Percentiles rank a stretch among this genome's conserved stretches.
Evolutionary conservation across 2,329 filamentous ascomycete genomes (phyloP).

Genomic region (Tolypocladium ophioglossoides): DNA sequence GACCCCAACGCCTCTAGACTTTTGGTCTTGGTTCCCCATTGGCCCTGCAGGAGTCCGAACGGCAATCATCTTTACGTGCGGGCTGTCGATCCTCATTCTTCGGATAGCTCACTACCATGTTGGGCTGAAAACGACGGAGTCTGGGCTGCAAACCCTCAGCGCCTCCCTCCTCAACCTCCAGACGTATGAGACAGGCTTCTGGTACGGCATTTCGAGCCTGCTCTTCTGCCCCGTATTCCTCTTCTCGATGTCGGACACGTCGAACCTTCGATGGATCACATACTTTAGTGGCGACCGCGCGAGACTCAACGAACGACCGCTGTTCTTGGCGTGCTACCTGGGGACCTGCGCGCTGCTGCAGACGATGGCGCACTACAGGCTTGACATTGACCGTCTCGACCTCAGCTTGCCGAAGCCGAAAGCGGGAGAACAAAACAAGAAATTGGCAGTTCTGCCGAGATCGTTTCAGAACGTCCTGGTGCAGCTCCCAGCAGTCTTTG

Average conservation of each 20-base stretch:
- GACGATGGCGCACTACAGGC: constrained; percentile 56
- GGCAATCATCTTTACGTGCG: constrained; percentile 63
- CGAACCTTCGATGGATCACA: constrained; percentile 64
- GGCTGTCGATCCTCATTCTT: constrained; percentile 69
- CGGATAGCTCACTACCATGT: constrained; percentile 77
- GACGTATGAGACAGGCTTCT: constrained; percentile 59
- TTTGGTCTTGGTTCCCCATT: constrained; percentile 83
- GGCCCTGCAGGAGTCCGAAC: constrained; percentile 66
- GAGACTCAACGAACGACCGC: constrained; percentile 73
- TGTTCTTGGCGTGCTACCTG: constrained; percentile 68
- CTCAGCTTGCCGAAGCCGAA: constrained; percentile 17
- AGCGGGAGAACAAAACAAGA: constrained; percentile 10
- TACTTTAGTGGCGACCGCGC: constrained; percentile 61
- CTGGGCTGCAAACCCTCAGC: constrained; percentile 53
- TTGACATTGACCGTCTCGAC: constrained; percentile 60
- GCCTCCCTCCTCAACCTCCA: constrained; percentile 46
- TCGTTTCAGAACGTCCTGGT: constrained; percentile 24
- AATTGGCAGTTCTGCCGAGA: constrained; percentile 12
- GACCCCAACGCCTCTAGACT: constrained; percentile 35
- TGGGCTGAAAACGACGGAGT: constrained; percentile 60
- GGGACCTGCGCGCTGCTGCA: constrained; percentile 59
- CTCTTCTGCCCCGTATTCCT: constrained; percentile 75
- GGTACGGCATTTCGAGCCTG: constrained; percentile 69
- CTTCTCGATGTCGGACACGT: constrained; percentile 50
- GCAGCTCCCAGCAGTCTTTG: constrained; percentile 28